Evolutionary conservation across 352 stramenopile genomes (phyloP).

Genomic region (Thraustochytrium sp.): DNA sequence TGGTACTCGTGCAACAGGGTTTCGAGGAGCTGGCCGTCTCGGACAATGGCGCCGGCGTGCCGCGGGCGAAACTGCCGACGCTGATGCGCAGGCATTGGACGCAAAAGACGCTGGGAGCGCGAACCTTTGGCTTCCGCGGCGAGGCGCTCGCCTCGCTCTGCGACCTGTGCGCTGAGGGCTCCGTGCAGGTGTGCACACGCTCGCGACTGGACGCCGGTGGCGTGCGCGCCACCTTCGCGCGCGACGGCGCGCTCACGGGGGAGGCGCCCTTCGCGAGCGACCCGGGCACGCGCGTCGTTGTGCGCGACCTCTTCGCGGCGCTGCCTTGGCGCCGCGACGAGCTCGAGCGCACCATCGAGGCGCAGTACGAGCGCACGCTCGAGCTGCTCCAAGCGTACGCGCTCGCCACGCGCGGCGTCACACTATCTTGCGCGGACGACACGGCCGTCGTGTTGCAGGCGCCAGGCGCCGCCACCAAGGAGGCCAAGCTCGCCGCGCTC

Average conservation of each 20-base stretch:
- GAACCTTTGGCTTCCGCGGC: constrained; percentile 87
- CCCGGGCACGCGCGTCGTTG: constrained; percentile 83
- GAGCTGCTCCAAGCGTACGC: constrained; percentile 80
- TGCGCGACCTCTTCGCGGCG: constrained; percentile 83
- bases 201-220: constrained; percentile 66
- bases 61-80: constrained; percentile 61
- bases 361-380: constrained; percentile 83
- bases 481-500: background rate
- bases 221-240: constrained; percentile 71
- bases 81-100: constrained; percentile 87
- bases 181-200: constrained; percentile 75
- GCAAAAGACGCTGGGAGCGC: constrained; percentile 82
- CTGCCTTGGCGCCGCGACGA: constrained; percentile 84
- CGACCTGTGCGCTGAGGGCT: constrained; percentile 66
- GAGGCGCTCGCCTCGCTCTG: constrained; percentile 92
- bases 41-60: constrained; percentile 87
- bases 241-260: constrained; percentile 57
- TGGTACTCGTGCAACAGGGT: constrained; percentile 83
- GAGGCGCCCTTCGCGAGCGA: constrained; percentile 51
- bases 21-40: constrained; percentile 85
- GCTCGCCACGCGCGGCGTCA: constrained; percentile 51
- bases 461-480: constrained; percentile 28
- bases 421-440: constrained; percentile 54
- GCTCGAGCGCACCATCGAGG: constrained; percentile 84
- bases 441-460: background rate